phyloP scores from a whole-genome alignment of 2,329 filamentous ascomycete species.

The Diaporthe vaccinii region DNA sequence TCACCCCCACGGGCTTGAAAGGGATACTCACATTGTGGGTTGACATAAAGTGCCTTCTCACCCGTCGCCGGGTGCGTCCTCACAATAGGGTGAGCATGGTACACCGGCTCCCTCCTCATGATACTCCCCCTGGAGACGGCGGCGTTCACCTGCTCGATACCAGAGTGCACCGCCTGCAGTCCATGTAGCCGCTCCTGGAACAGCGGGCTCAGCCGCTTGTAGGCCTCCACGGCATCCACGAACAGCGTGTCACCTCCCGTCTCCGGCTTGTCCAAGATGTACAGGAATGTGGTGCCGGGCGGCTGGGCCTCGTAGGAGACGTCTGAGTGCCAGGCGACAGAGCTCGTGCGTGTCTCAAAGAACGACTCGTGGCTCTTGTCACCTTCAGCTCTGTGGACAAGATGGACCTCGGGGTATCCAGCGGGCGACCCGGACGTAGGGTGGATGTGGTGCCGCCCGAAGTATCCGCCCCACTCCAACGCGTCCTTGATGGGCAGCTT shows the following conservation, averaged over 20 bases:
- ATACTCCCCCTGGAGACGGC: conserved; percentile 77
- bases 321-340: conserved; percentile 90
- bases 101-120: conserved; percentile 81
- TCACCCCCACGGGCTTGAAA: neutral
- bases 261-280: conserved; percentile 84
- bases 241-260: conserved; percentile 90
- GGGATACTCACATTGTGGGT: conserved; percentile 78
- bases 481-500: conserved; percentile 74
- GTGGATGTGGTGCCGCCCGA: conserved; percentile 76
- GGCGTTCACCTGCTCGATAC: conserved; percentile 82
- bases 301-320: conserved; percentile 91
- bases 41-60: conserved; percentile 87
- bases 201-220: conserved; percentile 81
- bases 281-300: conserved; percentile 90
- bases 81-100: conserved; percentile 81
- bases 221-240: conserved; percentile 83
- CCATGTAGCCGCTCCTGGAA: conserved; percentile 87
- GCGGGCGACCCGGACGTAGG: conserved; percentile 78
- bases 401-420: conserved; percentile 77
- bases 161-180: conserved; percentile 84
- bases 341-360: conserved; percentile 78
- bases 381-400: conserved; percentile 78
- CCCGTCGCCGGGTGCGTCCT: conserved; percentile 86
- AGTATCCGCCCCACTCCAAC: conserved; percentile 74
- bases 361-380: conserved; percentile 72